phyloP scores from a whole-genome alignment of 495 filamentous ascomycete species.

The Penicillium canescens region DNA sequence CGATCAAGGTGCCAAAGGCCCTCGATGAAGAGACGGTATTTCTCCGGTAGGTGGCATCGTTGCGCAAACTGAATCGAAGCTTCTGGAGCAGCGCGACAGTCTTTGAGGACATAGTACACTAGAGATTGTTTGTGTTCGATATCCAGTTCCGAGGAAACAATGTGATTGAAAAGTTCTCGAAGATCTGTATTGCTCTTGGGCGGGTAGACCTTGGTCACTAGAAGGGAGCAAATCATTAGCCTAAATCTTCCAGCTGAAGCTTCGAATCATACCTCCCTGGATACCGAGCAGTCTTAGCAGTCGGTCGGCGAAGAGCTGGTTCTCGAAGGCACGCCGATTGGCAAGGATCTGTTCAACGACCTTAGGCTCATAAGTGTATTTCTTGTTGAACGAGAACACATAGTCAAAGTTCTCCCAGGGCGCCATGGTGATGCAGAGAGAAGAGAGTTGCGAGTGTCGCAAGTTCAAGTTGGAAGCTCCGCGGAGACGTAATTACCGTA shows the following conservation, averaged over 20 bases:
- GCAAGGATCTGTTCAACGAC: conserved; percentile 57
- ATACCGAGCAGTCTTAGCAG: conserved; percentile 70
- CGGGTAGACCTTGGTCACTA: conserved; percentile 65
- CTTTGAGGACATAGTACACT: conserved; percentile 78
- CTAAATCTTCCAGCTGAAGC: neutral
- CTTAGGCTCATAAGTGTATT: conserved; percentile 61
- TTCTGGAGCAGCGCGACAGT: conserved; percentile 59
- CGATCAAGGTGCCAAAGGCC: conserved; percentile 81
- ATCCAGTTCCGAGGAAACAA: conserved; percentile 58
- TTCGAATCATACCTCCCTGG: conserved; percentile 53
- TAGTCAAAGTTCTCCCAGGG: conserved; percentile 58
- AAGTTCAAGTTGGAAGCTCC: conserved; percentile 14
- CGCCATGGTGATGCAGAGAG: conserved; percentile 32
- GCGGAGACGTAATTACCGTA: conserved; percentile 20
- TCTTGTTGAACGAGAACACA: conserved; percentile 63
- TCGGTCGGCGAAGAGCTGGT: conserved; percentile 72
- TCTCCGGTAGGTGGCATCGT: conserved; percentile 59
- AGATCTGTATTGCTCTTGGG: conserved; percentile 65
- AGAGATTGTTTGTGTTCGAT: conserved; percentile 75
- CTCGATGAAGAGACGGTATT: conserved; percentile 74
- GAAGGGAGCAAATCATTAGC: conserved; percentile 3
- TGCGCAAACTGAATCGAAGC: conserved; percentile 52
- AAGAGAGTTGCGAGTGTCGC: neutral
- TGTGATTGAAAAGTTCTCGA: conserved; percentile 61
- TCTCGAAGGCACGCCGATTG: conserved; percentile 62